Evolutionary conservation across 768 basidiomycete species (phyloP), one percentile per base, ranked within the genome.

Genomic region (Tylopilus vinaceipallidus): DNA sequence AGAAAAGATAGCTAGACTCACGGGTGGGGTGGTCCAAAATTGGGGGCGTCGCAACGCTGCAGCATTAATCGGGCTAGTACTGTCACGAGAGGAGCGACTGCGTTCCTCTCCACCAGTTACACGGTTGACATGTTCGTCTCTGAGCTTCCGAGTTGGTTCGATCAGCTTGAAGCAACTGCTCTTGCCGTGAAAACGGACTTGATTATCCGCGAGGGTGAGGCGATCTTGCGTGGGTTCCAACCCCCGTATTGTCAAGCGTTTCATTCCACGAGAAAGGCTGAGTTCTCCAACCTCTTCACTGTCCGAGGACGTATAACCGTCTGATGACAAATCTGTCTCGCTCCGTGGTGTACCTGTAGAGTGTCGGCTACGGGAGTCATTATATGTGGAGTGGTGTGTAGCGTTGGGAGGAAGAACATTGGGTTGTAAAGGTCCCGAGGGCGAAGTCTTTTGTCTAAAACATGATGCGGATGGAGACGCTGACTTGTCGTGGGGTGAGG

Each of bases 11-110:
- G 33, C 14, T 3, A 22, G 35, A 68, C 80, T 53, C 58, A 84
- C 84, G 27, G 70, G 58, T n/a, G 79, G 79, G 37, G 78, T 72
- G n/a, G 61, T 60, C 84, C 84, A 87, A 53, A 79, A 84, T 59
- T 76, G 61, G 0, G 71, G 71, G 19, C 84, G 72, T 26, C 75
- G 68, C 22, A 44, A 54, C 22, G 59, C 54, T 33, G 63, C 59
- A 17, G 52, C 54, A 22, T 61, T 52, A 2, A 54, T 53, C 0
- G 63, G 61, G 26, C 61, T 63, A 12, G 47, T 41, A 7, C 57
- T 60, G 16, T 65, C 54, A 24, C 54, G 53, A 36, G 49, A 42
- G 8, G 59, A 60, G 22, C 34, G 40, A 35, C 46, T 54, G 26
- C 41, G 42, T 17, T 58, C 58, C 2, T 55, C 57, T 29, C 51